Percentiles rank a stretch among this genome's conserved stretches.
phyloP scores from a whole-genome alignment of 169 alveolate species.

The Plasmodium chabaudi region DNA sequence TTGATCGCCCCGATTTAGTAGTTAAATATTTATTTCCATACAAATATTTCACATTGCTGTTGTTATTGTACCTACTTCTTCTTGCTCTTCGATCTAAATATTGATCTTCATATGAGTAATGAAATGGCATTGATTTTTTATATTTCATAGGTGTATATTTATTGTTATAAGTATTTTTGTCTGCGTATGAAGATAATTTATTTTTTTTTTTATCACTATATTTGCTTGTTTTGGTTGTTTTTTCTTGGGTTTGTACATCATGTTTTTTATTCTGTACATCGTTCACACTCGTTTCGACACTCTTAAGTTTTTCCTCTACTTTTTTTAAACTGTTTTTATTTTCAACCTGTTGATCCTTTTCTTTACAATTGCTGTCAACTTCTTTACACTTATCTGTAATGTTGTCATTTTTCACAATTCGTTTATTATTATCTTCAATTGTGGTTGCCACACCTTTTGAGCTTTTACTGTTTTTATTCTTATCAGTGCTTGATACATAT shows the following conservation, averaged over 20 bases:
- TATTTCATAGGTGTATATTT: too few relatives aligned
- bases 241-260: background rate
- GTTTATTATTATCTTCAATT: background rate
- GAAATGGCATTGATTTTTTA: too few relatives aligned
- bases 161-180: too few relatives aligned
- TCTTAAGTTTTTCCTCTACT: background rate
- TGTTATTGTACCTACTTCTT: too few relatives aligned
- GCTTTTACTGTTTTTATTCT: background rate
- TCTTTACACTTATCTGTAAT: background rate
- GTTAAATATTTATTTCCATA: too few relatives aligned
- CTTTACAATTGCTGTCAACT: background rate
- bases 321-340: constrained; percentile 8
- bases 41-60: too few relatives aligned
- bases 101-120: too few relatives aligned
- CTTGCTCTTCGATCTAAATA: too few relatives aligned
- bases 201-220: background rate
- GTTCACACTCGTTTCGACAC: background rate
- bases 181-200: too few relatives aligned
- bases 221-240: background rate
- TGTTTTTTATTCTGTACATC: constrained; percentile 15
- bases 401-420: background rate
- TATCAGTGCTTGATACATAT: too few relatives aligned
- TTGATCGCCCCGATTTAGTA: too few relatives aligned
- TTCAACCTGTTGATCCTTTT: constrained; percentile 4
- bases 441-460: background rate